Base-by-base conservation (phyloP, 108 stramenopile species). In the Discostella stelligeroides region DNA sequence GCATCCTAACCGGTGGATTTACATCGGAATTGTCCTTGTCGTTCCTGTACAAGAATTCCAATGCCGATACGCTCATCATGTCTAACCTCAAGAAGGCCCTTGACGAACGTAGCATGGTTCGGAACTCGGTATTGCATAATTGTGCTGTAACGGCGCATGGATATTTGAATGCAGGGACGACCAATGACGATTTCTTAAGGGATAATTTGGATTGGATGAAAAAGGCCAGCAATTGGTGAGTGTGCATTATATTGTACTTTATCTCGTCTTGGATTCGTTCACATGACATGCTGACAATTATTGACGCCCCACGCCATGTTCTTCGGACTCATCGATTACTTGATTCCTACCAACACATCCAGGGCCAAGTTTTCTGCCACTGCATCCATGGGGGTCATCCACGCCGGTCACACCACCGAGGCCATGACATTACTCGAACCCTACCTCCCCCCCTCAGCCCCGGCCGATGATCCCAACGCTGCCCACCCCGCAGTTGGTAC, bases 161-260 rank as follows among this genome's bases (percentile, higher is more conserved):
- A 27, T 98, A 92, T 70, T 77, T 98, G 80, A 82, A 98, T 69
- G 88, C 94, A 27, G 98, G 99, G 11, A 99, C 98, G 7, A 97
- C 97, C 70, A 91, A 95, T 69, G 98, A 99, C 77, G 75, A 86
- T 8, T 99, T 99, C 73, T 68, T 98, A 63, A 82, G 99, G 57
- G 94, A 99, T 59, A 88, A 99, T 83, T 85, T 99, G 65, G 98
- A 99, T 50, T 99, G 98, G 98, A 91, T 99, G 92, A 97, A 95
- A 59, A 96, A 98, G 73, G 98, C 99, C 17, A 86, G 86, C 74
- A 98, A 99, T 86, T 99, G 99, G 99, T 94, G 77, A 63, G 93
- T 83, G 38, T 21, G 24, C 13, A 28, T 18, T 42, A 21, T 49
- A 14, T 49, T 38, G 18, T 46, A 21, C 23, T 30, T 62, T 25